A percentile compares a stretch with the other conserved stretches of the same genome.
These are phyloP conservation scores for Ceratocystis huliohia DNA, from an alignment of 2,329 filamentous ascomycete genomes.

Conservation along the genomic window DNA sequence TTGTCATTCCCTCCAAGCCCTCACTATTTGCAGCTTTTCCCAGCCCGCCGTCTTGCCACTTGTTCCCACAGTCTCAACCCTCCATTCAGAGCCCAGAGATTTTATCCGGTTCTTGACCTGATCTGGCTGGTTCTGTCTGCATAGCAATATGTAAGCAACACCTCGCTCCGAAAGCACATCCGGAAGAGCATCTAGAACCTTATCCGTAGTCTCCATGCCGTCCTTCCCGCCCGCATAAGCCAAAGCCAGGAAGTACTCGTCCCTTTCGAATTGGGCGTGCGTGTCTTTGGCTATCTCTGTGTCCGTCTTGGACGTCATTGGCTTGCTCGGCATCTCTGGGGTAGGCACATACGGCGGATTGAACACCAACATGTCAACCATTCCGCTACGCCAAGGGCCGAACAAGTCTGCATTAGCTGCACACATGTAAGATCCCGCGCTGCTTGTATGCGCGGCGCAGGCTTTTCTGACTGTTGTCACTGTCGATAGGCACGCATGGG, in stretches of 20 bases:
- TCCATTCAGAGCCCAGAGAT: conserved; percentile 48
- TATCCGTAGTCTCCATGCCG: conserved; percentile 87
- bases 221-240: conserved; percentile 81
- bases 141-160: conserved; percentile 80
- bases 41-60: conserved; percentile 84
- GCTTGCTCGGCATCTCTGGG: conserved; percentile 50
- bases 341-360: conserved; percentile 97
- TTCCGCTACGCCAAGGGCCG: conserved; percentile 37
- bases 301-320: conserved; percentile 26
- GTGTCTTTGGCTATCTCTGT: conserved; percentile 24
- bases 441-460: background rate
- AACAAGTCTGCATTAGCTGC: conserved; percentile 59
- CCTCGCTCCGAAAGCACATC: conserved; percentile 51
- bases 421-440: conserved; percentile 42
- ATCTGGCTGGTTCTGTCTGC: conserved; percentile 77
- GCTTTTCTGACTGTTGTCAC: conserved; percentile 46
- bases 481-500: conserved; percentile 68
- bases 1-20: conserved; percentile 55
- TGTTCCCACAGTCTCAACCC: conserved; percentile 60
- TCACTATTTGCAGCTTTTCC: conserved; percentile 83
- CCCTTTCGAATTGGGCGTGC: conserved; percentile 52
- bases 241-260: conserved; percentile 70
- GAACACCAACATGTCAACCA: conserved; percentile 79
- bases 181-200: conserved; percentile 59
- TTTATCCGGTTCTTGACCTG: conserved; percentile 53